phyloP scores from a whole-genome alignment of 2,329 filamentous ascomycete genomes.

The Tolypocladium pustulatum region DNA sequence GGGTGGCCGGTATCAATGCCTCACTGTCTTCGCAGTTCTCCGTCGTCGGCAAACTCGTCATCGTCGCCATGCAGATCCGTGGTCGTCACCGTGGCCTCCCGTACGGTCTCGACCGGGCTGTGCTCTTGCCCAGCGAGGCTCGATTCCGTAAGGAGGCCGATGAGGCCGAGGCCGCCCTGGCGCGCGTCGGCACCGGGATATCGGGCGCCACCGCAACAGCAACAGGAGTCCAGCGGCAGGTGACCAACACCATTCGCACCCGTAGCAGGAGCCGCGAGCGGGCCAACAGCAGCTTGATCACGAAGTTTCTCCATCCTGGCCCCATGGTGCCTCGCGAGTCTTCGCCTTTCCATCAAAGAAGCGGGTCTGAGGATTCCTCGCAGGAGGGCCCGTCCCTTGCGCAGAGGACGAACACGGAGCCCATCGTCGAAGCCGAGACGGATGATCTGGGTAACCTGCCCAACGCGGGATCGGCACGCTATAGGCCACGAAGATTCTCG shows the following conservation, averaged over 20 bases:
- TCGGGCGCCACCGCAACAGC: conserved; percentile 18
- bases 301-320: conserved; percentile 37
- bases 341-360: conserved; percentile 11
- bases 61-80: conserved; percentile 60
- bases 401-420: conserved; percentile 13
- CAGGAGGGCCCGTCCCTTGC: conserved; percentile 3
- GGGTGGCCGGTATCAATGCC: conserved; percentile 64
- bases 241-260: conserved; percentile 17
- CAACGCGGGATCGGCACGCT: conserved; percentile 13
- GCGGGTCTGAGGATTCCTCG: conserved; percentile 13
- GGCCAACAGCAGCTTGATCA: conserved; percentile 31
- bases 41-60: conserved; percentile 58
- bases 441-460: conserved; percentile 14
- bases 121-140: conserved; percentile 46
- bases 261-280: conserved; percentile 28
- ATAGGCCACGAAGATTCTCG: conserved; percentile 15
- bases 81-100: conserved; percentile 59
- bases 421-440: conserved; percentile 14
- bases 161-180: conserved; percentile 29
- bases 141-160: conserved; percentile 43
- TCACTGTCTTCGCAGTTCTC: conserved; percentile 78
- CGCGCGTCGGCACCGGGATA: conserved; percentile 23
- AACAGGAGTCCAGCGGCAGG: conserved; percentile 17
- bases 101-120: conserved; percentile 54
- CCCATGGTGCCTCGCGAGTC: conserved; percentile 25